Conservation (phyloP, 1,284 basidiomycete genomes). For the Pseudozyma thailandica region DNA sequence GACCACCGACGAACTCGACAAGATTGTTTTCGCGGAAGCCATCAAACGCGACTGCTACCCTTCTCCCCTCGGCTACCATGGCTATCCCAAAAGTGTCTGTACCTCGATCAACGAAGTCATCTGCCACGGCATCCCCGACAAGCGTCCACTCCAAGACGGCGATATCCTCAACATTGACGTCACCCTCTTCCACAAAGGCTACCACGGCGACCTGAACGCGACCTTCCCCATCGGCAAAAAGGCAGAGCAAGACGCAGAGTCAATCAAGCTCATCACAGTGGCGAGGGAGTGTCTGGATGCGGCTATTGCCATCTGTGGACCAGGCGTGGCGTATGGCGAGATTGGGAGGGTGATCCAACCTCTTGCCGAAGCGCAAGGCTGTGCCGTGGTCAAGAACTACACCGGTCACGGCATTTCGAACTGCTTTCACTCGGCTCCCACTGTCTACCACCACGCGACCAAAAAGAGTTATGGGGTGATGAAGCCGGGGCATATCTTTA, state of each 20-base stretch:
- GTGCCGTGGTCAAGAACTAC: conserved; percentile 79
- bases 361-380: conserved; percentile 69
- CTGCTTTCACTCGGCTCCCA: conserved; percentile 83
- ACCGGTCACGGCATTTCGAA: conserved; percentile 87
- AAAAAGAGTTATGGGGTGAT: conserved; percentile 67
- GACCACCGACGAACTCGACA: conserved; percentile 90
- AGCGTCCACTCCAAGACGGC: conserved; percentile 58
- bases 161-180: conserved; percentile 71
- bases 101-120: conserved; percentile 95
- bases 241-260: conserved; percentile 51
- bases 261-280: conserved; percentile 61
- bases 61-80: conserved; percentile 89
- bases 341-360: conserved; percentile 82
- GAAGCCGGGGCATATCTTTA: conserved; percentile 65
- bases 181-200: conserved; percentile 71
- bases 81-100: conserved; percentile 96
- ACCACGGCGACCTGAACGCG: conserved; percentile 66
- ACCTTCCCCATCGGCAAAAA: conserved; percentile 64
- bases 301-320: conserved; percentile 81
- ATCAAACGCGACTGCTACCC: conserved; percentile 94
- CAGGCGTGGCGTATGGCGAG: conserved; percentile 77
- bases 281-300: conserved; percentile 75
- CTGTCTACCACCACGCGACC: conserved; percentile 77
- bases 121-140: conserved; percentile 79
- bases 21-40: conserved; percentile 91